Conservation (phyloP, 2,329 filamentous ascomycete species). For the Fusarium circinatum region DNA sequence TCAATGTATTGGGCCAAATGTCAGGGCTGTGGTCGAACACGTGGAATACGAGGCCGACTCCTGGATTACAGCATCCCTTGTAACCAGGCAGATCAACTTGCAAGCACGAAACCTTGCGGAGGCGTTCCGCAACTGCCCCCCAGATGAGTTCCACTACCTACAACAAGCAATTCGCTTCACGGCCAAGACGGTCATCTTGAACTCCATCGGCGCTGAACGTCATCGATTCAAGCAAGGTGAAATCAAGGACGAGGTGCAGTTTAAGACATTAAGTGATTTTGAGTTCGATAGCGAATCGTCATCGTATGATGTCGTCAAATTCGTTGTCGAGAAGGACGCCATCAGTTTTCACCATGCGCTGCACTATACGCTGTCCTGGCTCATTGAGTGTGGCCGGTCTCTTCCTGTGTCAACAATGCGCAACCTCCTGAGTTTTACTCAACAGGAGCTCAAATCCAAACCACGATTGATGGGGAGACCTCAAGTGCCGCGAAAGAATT, state of each 20-base stretch:
- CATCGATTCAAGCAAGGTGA: constrained; percentile 86
- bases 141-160: constrained; percentile 74
- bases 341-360: constrained; percentile 98
- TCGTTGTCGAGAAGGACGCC: constrained; percentile 85
- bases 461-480: constrained; percentile 70
- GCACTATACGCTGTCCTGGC: constrained; percentile 96
- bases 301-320: constrained; percentile 80
- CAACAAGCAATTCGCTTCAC: constrained; percentile 76
- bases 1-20: constrained; percentile 95
- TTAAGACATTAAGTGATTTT: constrained; percentile 81
- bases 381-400: constrained; percentile 87
- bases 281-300: constrained; percentile 75
- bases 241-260: constrained; percentile 85
- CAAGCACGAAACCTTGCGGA: constrained; percentile 90
- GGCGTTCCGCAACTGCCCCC: constrained; percentile 77
- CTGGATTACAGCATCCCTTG: constrained; percentile 95
- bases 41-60: constrained; percentile 98
- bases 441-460: constrained; percentile 73
- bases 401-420: constrained; percentile 75
- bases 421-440: constrained; percentile 76
- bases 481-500: constrained; percentile 65
- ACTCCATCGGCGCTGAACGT: constrained; percentile 89
- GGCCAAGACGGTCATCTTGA: constrained; percentile 85
- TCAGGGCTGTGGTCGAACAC: constrained; percentile 90
- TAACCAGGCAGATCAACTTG: constrained; percentile 94